Percentiles rank a stretch among this genome's conserved stretches.
phyloP scores from a whole-genome alignment of 2,329 filamentous ascomycete species.

The Colletotrichum coccodes region DNA sequence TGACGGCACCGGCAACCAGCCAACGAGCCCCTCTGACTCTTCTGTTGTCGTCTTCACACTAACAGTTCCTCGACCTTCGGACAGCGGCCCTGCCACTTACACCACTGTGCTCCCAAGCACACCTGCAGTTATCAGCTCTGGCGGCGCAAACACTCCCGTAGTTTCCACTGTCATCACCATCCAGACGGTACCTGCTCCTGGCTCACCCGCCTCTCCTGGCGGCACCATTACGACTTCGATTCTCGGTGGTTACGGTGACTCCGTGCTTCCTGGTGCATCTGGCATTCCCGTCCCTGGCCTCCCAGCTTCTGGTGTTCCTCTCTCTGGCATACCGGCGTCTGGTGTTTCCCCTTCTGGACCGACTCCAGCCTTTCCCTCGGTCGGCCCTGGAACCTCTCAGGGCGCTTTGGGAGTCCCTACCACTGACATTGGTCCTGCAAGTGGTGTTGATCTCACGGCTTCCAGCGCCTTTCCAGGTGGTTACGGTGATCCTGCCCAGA shows the following conservation, averaged over 20 bases:
- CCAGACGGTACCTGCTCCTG: neutral
- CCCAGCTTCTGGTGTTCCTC: neutral
- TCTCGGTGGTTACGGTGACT: conserved; percentile 18
- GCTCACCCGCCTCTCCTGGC: neutral
- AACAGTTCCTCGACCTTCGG: conserved; percentile 10
- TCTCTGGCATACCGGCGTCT: neutral
- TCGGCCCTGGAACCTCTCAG: neutral
- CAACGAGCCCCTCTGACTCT: conserved; percentile 37
- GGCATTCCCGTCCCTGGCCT: neutral
- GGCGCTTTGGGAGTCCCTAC: neutral
- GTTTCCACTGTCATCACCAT: conserved; percentile 10
- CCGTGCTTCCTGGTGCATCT: neutral
- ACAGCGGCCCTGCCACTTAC: neutral
- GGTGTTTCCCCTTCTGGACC: neutral
- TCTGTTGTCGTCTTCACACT: conserved; percentile 38
- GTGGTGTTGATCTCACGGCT: neutral
- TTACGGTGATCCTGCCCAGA: conserved; percentile 9
- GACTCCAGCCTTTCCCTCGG: neutral
- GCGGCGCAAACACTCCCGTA: neutral
- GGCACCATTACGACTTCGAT: neutral
- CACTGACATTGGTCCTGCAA: neutral
- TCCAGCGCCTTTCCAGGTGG: conserved; percentile 7
- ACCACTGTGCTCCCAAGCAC: neutral
- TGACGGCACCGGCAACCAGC: conserved; percentile 40
- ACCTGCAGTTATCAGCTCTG: neutral